Base-by-base conservation (phyloP, 495 filamentous ascomycete genomes). In the Rostrohypoxylon terebratum region DNA sequence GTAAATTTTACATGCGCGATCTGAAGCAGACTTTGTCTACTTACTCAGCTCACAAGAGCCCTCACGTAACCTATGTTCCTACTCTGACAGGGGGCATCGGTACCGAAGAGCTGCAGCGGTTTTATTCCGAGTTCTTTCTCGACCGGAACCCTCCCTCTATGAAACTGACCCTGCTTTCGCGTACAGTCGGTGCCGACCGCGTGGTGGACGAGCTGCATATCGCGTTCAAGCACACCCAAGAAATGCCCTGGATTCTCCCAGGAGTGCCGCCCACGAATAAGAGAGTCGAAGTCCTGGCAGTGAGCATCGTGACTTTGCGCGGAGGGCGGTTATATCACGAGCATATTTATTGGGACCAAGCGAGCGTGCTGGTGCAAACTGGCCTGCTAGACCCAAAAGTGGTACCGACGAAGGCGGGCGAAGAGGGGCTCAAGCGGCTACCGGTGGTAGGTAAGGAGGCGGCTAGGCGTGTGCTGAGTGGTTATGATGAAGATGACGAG, bases 301-400 rank as follows among this genome's bases (percentile, higher is more conserved):
- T 80, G 8, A 80, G 75, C 61, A 76, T 80, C 50, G 89, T 92
- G 3, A 84, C 86, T 36, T 71, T 93, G 59, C 82, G 90, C 3
- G 90, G 83, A 0, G 90, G 88, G 0, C 87, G 84, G 63, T 77
- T 93, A 5, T 90, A 87, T 68, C 87, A 88, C 23, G 91, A 93
- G 74, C 88, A 92, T 68, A 83, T 91, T 8, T 93, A 93, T 75
- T 94, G 92, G 91, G 92, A 94, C 71, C 91, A 94, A 74, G 91
- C 92, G 3, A 90, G 85, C 42, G 91, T 94, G 9, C 72, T 94
- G 1, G 85, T 91, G n/a, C 92, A 93, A 77, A 80, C 90, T 0
- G 90, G 91, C 0, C 75, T 94, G 45, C 70, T 93, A 50, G 88
- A 93, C 75, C 87, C 90, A 11, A 87, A 87, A 21, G 20, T 75